Evolutionary conservation across 768 basidiomycete genomes (phyloP).

Genomic region (Hemileccinum rubropunctum): DNA sequence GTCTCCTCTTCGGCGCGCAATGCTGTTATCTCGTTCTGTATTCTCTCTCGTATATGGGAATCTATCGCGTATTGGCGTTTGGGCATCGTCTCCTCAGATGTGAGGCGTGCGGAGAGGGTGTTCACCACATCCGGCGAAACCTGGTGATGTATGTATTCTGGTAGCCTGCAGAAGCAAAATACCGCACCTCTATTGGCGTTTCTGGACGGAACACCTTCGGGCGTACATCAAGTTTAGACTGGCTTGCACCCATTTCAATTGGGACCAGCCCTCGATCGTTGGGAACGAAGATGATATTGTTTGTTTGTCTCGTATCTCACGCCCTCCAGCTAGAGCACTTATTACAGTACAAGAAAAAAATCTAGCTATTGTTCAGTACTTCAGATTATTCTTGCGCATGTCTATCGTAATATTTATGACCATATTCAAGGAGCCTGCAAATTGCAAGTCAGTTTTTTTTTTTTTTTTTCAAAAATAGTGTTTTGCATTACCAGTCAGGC

Average conservation of each 20-base stretch:
- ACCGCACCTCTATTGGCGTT: slow-evolving; percentile 50
- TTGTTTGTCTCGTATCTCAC: no score
- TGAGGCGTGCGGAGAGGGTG: slow-evolving; percentile 65
- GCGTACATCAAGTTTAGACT: slow-evolving; percentile 56
- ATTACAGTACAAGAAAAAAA: no score
- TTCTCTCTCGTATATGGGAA: slow-evolving; percentile 66
- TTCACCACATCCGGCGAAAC: slow-evolving; percentile 84
- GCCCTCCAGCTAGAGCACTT: no score
- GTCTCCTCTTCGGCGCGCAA: slow-evolving; percentile 67
- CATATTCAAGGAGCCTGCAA: slow-evolving; percentile 47
- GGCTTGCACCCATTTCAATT: slow-evolving; percentile 58
- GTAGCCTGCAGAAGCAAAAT: background rate
- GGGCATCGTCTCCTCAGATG: slow-evolving; percentile 56
- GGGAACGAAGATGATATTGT: no score
- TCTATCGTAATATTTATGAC: slow-evolving; percentile 45
- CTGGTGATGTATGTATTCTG: slow-evolving; percentile 36
- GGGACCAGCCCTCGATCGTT: no score
- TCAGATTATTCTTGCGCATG: slow-evolving; percentile 5
- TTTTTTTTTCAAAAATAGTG: no score
- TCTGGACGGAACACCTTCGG: slow-evolving; percentile 59
- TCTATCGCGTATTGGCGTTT: slow-evolving; percentile 76
- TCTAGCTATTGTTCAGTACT: background rate
- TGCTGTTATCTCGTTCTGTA: slow-evolving; percentile 62
- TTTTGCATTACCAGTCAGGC: slow-evolving; percentile 75
- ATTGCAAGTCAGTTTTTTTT: slow-evolving; percentile 1